Conservation (phyloP, 208 protist genomes). For the Herpetomonas muscarum region DNA sequence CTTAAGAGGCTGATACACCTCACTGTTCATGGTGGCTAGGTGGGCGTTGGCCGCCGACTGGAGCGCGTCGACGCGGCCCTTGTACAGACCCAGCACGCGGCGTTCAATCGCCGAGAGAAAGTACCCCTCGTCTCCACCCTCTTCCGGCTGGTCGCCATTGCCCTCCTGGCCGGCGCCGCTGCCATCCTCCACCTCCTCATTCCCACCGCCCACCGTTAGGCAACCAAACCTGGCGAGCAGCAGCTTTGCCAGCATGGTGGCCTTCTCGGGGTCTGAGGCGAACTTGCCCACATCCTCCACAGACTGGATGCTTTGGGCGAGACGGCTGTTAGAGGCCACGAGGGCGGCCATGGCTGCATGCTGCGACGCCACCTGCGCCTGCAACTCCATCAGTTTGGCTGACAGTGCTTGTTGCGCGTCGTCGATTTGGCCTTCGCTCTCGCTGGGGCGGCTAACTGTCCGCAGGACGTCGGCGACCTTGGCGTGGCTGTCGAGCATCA, state of each 20-base stretch:
- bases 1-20: not conserved
- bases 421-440: not conserved
- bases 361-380: slow-evolving; percentile 24
- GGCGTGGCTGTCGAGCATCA: not conserved
- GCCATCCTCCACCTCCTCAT: not conserved
- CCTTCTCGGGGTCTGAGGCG: slow-evolving; percentile 12
- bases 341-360: slow-evolving; percentile 35
- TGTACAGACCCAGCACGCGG: slow-evolving; percentile 3
- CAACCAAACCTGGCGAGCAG: slow-evolving; percentile 8
- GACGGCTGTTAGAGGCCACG: slow-evolving; percentile 39
- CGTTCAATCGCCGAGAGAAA: slow-evolving; percentile 4
- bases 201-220: not conserved
- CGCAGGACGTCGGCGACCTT: not conserved
- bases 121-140: not conserved
- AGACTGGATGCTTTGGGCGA: slow-evolving; percentile 46
- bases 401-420: slow-evolving; percentile 6
- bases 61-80: not conserved
- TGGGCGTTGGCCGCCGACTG: not conserved
- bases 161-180: not conserved
- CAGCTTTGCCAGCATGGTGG: slow-evolving; percentile 4
- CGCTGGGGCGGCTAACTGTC: not conserved
- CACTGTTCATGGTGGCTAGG: not conserved
- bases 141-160: not conserved
- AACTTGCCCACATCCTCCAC: not conserved
- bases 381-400: slow-evolving; percentile 15